Base-by-base conservation (phyloP, 495 filamentous ascomycete genomes). In the Xylaria curta region DNA sequence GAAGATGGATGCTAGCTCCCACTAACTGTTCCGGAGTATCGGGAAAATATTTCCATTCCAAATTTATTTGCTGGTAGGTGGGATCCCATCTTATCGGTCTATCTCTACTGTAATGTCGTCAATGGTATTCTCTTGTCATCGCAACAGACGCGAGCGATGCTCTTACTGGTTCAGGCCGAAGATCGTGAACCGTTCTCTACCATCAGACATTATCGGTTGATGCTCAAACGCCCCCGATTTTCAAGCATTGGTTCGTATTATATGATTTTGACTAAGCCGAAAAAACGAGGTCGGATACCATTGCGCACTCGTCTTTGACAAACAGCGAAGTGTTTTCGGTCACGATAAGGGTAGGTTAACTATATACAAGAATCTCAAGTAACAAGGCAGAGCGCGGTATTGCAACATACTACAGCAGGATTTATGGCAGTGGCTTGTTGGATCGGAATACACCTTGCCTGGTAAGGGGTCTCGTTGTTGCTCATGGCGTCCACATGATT, bases 1-100 rank as follows among this genome's bases (percentile, higher is more conserved):
- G 60, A 63, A 63, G 60, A 63, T 63, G 38, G 60, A 63, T 42
- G 58, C 58, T 60, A 60, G 58, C 58, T 60, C 38, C 33, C 6
- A 21, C 58, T 60, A 60, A 60, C 28, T 21, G 49, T 33, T 56
- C 42, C 63, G 44, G 44, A 46, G 36, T 12, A 21, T 28, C 60
- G 60, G 60, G 38, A 63, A 26, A 21, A 24, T 24, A 19, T 51
- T 53, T 53, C 49, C 65, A 67, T 67, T 67, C 65, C 65, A 67
- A 67, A 67, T 67, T 36, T 42, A 44, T 56, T 36, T 28, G 21
- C 33, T 21, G 17, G 17, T 4, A 40, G 42, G 33, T 36, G 28
- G 28, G 36, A 36, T 51, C 21, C 21, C 61, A 10, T 42, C 46
- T 53, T 24, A 24, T 24, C 63, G 19, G 24, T 3, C 42, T 19